Percentiles rank a stretch among this genome's conserved stretches.
Conservation (phyloP, 1,139 yeast species). For the Candida tetrigidarum region DNA sequence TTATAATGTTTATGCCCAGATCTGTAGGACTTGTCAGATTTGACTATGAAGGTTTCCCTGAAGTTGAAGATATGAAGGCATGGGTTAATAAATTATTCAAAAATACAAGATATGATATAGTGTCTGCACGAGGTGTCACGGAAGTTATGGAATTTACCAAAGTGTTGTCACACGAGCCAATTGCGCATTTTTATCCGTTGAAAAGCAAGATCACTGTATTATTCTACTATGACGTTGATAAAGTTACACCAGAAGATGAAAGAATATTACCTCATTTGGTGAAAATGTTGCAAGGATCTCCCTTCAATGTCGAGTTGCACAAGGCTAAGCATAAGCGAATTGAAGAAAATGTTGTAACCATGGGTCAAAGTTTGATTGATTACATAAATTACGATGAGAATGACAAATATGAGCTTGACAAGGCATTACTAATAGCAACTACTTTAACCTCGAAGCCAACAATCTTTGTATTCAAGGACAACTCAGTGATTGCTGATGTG, state of each 20-base stretch:
- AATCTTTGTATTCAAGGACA: conserved; percentile 60
- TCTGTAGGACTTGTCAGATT: conserved; percentile 36
- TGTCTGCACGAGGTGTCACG: conserved; percentile 41
- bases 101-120: conserved; percentile 42
- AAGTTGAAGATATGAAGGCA: conserved; percentile 33
- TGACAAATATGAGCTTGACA: conserved; percentile 36
- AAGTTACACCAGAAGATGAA: conserved; percentile 61
- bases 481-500: conserved; percentile 52
- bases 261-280: conserved; percentile 61
- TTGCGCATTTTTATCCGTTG: conserved; percentile 44
- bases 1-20: conserved; percentile 46
- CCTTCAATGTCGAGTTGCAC: conserved; percentile 56
- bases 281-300: conserved; percentile 59
- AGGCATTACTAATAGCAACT: conserved; percentile 51
- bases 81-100: conserved; percentile 38
- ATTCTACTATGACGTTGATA: conserved; percentile 55
- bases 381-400: conserved; percentile 44
- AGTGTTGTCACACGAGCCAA: conserved; percentile 36
- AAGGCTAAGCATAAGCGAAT: conserved; percentile 53
- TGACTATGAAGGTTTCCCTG: conserved; percentile 35
- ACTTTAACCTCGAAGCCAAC: conserved; percentile 65
- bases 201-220: conserved; percentile 52
- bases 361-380: conserved; percentile 45
- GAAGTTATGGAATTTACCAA: conserved; percentile 45
- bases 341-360: conserved; percentile 41